These are phyloP conservation scores for Populus davidiana DNA, from an alignment of 345 rosid species.

Conservation along the genomic window DNA sequence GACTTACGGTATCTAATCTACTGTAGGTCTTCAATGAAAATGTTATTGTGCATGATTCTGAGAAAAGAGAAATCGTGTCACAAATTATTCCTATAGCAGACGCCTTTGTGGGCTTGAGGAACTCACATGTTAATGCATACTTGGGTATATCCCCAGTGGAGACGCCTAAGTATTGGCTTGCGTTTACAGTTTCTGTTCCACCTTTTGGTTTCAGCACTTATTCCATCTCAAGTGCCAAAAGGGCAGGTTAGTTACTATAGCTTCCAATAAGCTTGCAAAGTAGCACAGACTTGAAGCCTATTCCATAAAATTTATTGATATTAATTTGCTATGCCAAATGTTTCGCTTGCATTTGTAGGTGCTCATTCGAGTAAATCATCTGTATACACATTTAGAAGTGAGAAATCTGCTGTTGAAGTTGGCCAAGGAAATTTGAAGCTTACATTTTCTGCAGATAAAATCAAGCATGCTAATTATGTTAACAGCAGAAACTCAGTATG, in stretches of 20 bases:
- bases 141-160: constrained; percentile 51
- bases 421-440: constrained; percentile 77
- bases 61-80: constrained; percentile 75
- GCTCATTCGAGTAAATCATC: constrained; percentile 49
- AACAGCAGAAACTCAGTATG: constrained; percentile 64
- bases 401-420: constrained; percentile 48
- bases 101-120: constrained; percentile 53
- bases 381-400: constrained; percentile 38
- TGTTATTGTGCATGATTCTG: constrained; percentile 64
- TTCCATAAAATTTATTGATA: constrained; percentile 10
- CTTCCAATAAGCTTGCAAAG: constrained; percentile 16
- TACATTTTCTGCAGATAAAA: constrained; percentile 46
- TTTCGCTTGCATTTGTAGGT: constrained; percentile 43
- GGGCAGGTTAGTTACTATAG: constrained; percentile 45
- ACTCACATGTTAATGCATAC: constrained; percentile 70
- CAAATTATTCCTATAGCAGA: constrained; percentile 75
- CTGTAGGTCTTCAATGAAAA: constrained; percentile 64
- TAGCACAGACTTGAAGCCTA: constrained; percentile 18
- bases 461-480: constrained; percentile 42
- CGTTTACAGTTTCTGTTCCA: constrained; percentile 72
- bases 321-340: constrained; percentile 4
- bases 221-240: constrained; percentile 55
- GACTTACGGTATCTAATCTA: constrained; percentile 14
- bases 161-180: constrained; percentile 80
- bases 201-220: constrained; percentile 93